phyloP scores from a whole-genome alignment of 1,139 yeast species.

The Diutina sp. region DNA sequence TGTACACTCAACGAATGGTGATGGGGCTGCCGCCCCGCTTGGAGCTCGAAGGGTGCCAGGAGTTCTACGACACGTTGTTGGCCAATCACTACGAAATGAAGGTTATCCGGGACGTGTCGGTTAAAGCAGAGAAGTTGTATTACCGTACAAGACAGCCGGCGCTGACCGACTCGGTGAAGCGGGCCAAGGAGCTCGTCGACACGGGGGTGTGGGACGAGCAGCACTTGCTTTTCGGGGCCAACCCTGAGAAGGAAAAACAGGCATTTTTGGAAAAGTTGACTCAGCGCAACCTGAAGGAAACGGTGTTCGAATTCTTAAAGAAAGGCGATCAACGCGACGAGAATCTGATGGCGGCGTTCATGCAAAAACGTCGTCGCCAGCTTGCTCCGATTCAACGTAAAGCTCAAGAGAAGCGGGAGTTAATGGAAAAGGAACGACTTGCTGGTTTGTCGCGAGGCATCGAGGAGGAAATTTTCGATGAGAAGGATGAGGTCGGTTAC shows the following conservation, averaged over 20 bases:
- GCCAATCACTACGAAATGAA: constrained; percentile 58
- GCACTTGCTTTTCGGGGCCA: constrained; percentile 64
- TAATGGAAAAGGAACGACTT: constrained; percentile 59
- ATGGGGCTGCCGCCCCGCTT: constrained; percentile 73
- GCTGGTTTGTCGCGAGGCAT: constrained; percentile 66
- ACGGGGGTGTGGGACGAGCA: constrained; percentile 80
- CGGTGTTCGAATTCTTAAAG: constrained; percentile 81
- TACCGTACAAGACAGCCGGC: constrained; percentile 81
- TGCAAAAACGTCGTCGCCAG: constrained; percentile 78
- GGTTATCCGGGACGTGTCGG: constrained; percentile 56
- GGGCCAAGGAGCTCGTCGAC: constrained; percentile 71
- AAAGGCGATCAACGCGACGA: constrained; percentile 34
- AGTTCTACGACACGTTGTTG: constrained; percentile 52
- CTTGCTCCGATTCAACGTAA: constrained; percentile 78
- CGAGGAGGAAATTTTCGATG: constrained; percentile 58
- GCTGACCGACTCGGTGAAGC: constrained; percentile 68
- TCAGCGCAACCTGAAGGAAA: constrained; percentile 63
- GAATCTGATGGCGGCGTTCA: constrained; percentile 64
- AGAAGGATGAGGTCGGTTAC: constrained; percentile 46
- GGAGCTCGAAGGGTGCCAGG: constrained; percentile 60
- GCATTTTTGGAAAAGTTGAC: constrained; percentile 58
- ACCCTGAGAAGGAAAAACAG: constrained; percentile 62
- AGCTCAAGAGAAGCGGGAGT: constrained; percentile 57
- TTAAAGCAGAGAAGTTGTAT: constrained; percentile 80
- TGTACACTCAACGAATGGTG: constrained; percentile 67